A percentile compares a stretch with the other conserved stretches of the same genome.
phyloP scores from a whole-genome alignment of 169 alveolate genomes.

The Cryptosporidium tyzzeri region DNA sequence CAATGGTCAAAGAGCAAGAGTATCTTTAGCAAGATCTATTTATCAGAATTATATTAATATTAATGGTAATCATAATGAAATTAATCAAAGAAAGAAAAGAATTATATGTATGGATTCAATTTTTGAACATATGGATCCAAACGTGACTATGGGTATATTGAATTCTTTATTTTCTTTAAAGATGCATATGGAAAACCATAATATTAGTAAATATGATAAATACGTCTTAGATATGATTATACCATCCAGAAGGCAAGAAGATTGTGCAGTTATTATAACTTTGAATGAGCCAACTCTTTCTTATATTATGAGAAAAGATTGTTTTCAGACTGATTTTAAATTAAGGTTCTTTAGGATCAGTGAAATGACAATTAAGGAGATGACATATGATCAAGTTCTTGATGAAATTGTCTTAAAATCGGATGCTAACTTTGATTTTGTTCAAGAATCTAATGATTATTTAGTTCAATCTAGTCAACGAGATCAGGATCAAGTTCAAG shows the following conservation, averaged over 20 bases:
- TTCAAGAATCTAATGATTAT: background rate
- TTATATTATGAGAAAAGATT: constrained; percentile 16
- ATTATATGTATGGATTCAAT: constrained; percentile 58
- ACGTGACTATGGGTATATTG: constrained; percentile 18
- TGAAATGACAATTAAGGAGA: constrained; percentile 23
- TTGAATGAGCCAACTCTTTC: constrained; percentile 34
- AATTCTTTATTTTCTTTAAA: constrained; percentile 24
- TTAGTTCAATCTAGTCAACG: background rate
- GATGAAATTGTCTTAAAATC: constrained; percentile 1
- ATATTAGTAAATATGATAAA: background rate
- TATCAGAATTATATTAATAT: constrained; percentile 10
- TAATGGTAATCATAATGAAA: background rate
- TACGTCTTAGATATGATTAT: background rate
- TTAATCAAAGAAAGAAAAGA: background rate
- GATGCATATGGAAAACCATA: background rate
- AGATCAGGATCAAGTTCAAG: background rate
- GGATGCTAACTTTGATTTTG: background rate
- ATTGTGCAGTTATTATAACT: constrained; percentile 29
- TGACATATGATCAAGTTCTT: background rate
- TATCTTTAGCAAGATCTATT: constrained; percentile 67
- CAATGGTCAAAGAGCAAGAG: constrained; percentile 63
- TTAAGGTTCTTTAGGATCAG: constrained; percentile 33
- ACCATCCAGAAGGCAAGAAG: constrained; percentile 14
- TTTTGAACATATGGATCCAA: constrained; percentile 66
- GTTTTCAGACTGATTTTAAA: background rate